Conservation (phyloP, 1,284 basidiomycete genomes). For the Fomes fomentarius region DNA sequence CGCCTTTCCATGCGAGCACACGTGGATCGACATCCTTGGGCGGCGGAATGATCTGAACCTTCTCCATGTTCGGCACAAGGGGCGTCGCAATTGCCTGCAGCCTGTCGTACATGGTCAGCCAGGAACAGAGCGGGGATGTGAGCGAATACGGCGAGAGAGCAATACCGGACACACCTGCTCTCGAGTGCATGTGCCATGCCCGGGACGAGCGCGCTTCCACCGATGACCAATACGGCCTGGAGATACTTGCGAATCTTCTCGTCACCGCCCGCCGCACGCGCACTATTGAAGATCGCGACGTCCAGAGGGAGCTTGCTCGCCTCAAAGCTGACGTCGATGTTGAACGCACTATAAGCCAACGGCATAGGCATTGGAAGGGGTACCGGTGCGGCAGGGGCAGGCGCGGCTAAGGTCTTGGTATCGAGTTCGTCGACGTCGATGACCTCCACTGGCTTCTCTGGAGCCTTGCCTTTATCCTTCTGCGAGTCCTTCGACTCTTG, state of each 20-base stretch:
- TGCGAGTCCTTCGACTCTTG: slow-evolving; percentile 1
- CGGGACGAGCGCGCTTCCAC: slow-evolving; percentile 75
- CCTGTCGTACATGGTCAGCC: slow-evolving; percentile 30
- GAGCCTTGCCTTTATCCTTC: slow-evolving; percentile 1
- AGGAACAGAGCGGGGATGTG: too few relatives aligned
- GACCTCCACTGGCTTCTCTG: slow-evolving; percentile 41
- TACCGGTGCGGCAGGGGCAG: slow-evolving; percentile 9
- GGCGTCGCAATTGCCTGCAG: slow-evolving; percentile 87
- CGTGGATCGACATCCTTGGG: slow-evolving; percentile 93
- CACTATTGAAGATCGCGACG: slow-evolving; percentile 91
- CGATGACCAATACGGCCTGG: slow-evolving; percentile 88
- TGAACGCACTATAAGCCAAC: slow-evolving; percentile 36
- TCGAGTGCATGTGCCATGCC: slow-evolving; percentile 81
- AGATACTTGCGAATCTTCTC: slow-evolving; percentile 91
- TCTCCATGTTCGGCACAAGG: slow-evolving; percentile 77
- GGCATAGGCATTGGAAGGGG: slow-evolving; percentile 23
- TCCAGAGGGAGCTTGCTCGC: slow-evolving; percentile 92
- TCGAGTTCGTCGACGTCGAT: slow-evolving; percentile 56
- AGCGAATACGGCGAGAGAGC: background rate
- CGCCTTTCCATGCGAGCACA: slow-evolving; percentile 94
- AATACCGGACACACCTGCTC: slow-evolving; percentile 58
- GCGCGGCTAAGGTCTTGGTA: slow-evolving; percentile 31
- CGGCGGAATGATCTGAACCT: slow-evolving; percentile 87
- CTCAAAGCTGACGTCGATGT: slow-evolving; percentile 82
- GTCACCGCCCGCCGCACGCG: slow-evolving; percentile 83